These are phyloP conservation scores for Saccharomycopsis schoenii DNA, from an alignment of 805 yeast species.

Conservation along the genomic window DNA sequence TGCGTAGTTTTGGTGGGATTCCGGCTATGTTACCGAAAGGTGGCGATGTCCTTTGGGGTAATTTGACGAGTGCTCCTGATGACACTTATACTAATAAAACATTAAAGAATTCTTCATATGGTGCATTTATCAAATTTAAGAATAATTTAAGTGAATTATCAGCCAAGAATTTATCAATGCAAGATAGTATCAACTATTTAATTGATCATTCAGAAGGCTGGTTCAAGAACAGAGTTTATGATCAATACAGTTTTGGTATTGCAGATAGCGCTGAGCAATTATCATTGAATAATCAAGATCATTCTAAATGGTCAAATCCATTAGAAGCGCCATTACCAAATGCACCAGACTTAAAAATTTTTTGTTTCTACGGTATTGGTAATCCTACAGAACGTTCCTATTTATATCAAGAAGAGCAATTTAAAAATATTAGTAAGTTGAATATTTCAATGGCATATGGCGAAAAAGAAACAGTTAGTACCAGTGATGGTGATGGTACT, in stretches of 20 bases:
- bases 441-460: slow-evolving; percentile 65
- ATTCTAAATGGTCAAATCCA: slow-evolving; percentile 88
- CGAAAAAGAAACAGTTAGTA: slow-evolving; percentile 52
- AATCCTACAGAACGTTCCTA: slow-evolving; percentile 94
- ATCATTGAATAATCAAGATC: slow-evolving; percentile 53
- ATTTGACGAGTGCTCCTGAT: slow-evolving; percentile 55
- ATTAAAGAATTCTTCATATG: slow-evolving; percentile 35
- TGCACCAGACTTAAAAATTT: slow-evolving; percentile 87
- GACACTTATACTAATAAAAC: slow-evolving; percentile 31
- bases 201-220: slow-evolving; percentile 62
- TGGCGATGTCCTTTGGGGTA: slow-evolving; percentile 86
- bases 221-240: slow-evolving; percentile 55
- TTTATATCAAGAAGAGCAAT: slow-evolving; percentile 62
- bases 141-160: slow-evolving; percentile 36
- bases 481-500: slow-evolving; percentile 96
- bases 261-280: slow-evolving; percentile 55
- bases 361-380: slow-evolving; percentile 92
- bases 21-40: slow-evolving; percentile 97
- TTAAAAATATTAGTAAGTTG: slow-evolving; percentile 41
- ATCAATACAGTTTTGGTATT: slow-evolving; percentile 72
- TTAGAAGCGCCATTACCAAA: slow-evolving; percentile 83
- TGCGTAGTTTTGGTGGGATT: slow-evolving; percentile 85
- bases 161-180: slow-evolving; percentile 48
- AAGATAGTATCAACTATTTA: slow-evolving; percentile 57
- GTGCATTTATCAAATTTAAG: slow-evolving; percentile 62